Percentiles rank a stretch among this genome's conserved stretches.
Conservation (phyloP, 192 early-diverging fungal genomes). For the Linnemannia schmuckeri region DNA sequence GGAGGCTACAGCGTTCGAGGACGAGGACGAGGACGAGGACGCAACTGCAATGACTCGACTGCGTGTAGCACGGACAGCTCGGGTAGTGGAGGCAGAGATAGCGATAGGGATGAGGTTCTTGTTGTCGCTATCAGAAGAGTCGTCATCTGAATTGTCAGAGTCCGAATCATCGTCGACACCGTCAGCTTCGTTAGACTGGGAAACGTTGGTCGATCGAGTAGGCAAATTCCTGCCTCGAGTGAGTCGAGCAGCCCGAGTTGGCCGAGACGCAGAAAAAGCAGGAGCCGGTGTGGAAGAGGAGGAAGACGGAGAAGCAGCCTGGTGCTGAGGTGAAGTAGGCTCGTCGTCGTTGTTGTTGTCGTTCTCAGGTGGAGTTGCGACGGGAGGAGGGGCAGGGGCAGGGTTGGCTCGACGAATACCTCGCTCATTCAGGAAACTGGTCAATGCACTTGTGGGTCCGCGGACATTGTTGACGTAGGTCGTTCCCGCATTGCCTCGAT, state of each 20-base stretch:
- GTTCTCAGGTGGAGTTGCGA: not conserved
- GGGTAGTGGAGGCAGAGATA: constrained; percentile 1
- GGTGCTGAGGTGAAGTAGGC: not conserved
- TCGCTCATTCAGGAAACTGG: constrained; percentile 62
- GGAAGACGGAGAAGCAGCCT: not conserved
- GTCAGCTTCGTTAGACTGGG: constrained; percentile 20
- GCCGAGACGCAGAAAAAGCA: not conserved
- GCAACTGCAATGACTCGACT: not conserved
- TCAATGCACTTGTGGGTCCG: constrained; percentile 66
- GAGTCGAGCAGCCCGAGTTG: constrained; percentile 40
- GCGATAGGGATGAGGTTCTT: constrained; percentile 18
- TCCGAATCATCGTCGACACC: constrained; percentile 21
- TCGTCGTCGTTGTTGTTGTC: not conserved
- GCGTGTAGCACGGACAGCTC: constrained; percentile 25
- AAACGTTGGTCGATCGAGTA: constrained; percentile 4
- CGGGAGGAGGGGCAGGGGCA: constrained; percentile 34
- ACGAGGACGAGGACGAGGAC: not conserved
- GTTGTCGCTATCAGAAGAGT: not conserved
- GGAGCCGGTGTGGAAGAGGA: not conserved
- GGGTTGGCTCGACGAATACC: constrained; percentile 56
- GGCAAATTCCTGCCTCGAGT: constrained; percentile 26
- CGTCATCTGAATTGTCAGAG: constrained; percentile 30
- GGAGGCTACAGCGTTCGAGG: constrained; percentile 11
- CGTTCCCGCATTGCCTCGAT: constrained; percentile 20
- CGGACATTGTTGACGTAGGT: constrained; percentile 60